Evolutionary conservation across 192 early-diverging fungal genomes (phyloP), one percentile per base, ranked within the genome.

Genomic region (Coemansia guatemalensis): DNA sequence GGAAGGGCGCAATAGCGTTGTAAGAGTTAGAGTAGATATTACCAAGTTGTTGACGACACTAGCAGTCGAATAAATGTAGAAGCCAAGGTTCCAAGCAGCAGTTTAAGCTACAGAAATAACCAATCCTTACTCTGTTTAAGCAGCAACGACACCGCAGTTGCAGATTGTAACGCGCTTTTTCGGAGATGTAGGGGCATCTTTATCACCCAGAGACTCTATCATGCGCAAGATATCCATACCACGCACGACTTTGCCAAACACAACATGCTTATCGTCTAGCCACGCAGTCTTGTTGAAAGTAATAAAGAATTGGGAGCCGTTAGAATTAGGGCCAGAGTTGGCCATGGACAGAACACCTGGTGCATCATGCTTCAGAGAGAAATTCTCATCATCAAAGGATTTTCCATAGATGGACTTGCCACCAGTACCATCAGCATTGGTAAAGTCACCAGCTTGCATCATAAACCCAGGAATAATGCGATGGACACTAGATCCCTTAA

Each of bases 361-460:
- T n/a, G 68, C 67, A 21, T 86, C 85, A 57, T 91, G 92, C 69
- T 85, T 86, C 52, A 90, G 75, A 7, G 69, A 49, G 69, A 93
- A 93, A 71, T 87, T 87, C 60, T 93, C 92, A 59, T 93, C 92
- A 35, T 84, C 84, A 59, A 93, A 93, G 62, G 83, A 89, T 48
- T 82, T 83, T 14, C 90, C 90, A 69, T 90, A 93, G 48, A 93
- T 93, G 25, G 86, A 88, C 64, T 89, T 89, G 62, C 91, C 91
- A 60, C 91, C 92, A 21, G 89, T 91, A 69, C 92, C 92, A 62
- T 93, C 80, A 56, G 83, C 84, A 26, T 81, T 83, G 25, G 88
- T 89, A 63, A 93, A 89, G 75, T 93, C 92, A 57, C 92, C 92
- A 56, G 89, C 92, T 81, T 97, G 95, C 69, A 89, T 82, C 92